These are phyloP conservation scores for Effrenium voratum DNA, from an alignment of 73 alveolate species.

Conservation along the genomic window DNA sequence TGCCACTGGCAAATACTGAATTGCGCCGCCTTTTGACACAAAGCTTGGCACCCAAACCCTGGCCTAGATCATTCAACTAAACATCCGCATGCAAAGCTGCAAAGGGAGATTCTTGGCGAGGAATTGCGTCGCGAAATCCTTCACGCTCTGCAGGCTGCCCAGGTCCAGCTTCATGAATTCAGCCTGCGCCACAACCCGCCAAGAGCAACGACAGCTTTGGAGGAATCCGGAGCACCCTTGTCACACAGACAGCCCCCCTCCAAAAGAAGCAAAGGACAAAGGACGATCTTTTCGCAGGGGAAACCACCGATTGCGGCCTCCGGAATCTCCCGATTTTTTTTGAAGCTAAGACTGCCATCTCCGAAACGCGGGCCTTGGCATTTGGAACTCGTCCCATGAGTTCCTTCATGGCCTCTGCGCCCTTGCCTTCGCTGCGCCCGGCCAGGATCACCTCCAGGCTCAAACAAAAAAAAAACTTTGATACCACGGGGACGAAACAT, in stretches of 20 bases:
- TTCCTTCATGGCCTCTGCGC: constrained; percentile 50
- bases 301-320: no score
- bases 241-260: no score
- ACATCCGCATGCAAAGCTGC: background rate
- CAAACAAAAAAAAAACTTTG: background rate
- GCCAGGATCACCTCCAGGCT: constrained; percentile 55
- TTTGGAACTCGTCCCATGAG: constrained; percentile 59
- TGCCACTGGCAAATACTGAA: no score
- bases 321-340: no score
- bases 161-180: constrained; percentile 87
- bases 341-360: background rate
- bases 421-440: constrained; percentile 72
- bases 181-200: constrained; percentile 8
- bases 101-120: constrained; percentile 55
- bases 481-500: background rate
- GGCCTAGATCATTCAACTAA: no score
- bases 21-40: no score
- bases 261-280: no score
- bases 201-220: background rate
- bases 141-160: constrained; percentile 89
- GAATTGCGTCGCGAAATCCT: constrained; percentile 42
- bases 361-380: constrained; percentile 34
- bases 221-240: background rate
- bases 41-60: no score
- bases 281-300: no score